These are phyloP conservation scores for Entomortierella chlamydospora DNA, from an alignment of 192 early-diverging fungal genomes.

Conservation along the genomic window DNA sequence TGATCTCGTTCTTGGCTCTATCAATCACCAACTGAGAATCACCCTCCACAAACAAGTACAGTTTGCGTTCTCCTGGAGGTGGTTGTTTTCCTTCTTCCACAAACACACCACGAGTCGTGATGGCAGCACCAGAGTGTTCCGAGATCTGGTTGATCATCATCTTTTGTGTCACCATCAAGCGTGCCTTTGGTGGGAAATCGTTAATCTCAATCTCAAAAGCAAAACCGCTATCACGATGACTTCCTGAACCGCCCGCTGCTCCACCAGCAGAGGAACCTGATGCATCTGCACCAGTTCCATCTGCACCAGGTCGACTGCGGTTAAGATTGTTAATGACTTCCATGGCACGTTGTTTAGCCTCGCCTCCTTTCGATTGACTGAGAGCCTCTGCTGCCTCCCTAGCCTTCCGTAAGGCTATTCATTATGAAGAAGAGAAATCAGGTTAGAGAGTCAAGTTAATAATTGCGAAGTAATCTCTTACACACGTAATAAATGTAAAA, in stretches of 20 bases:
- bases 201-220: constrained; percentile 95
- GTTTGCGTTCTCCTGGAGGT: constrained; percentile 82
- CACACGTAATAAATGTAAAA: neutral
- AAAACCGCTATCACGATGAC: constrained; percentile 65
- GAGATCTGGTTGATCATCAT: constrained; percentile 89
- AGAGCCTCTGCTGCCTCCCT: constrained; percentile 47
- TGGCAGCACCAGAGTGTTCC: constrained; percentile 93
- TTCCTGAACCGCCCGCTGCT: constrained; percentile 45
- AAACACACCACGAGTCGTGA: constrained; percentile 93
- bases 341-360: constrained; percentile 40
- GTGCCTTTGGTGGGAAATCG: constrained; percentile 95
- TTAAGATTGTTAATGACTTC: constrained; percentile 51
- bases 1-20: constrained; percentile 93
- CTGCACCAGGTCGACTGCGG: constrained; percentile 60
- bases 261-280: constrained; percentile 64
- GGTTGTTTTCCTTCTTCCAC: constrained; percentile 89
- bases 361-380: constrained; percentile 31
- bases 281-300: constrained; percentile 67
- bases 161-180: constrained; percentile 96
- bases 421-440: neutral
- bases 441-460: no score
- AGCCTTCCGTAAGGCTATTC: constrained; percentile 33
- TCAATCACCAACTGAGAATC: constrained; percentile 92
- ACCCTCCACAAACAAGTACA: constrained; percentile 96
- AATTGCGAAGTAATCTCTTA: no score